phyloP scores from a whole-genome alignment of 2,329 filamentous ascomycete species.

The Arthrobotrys iridis region DNA sequence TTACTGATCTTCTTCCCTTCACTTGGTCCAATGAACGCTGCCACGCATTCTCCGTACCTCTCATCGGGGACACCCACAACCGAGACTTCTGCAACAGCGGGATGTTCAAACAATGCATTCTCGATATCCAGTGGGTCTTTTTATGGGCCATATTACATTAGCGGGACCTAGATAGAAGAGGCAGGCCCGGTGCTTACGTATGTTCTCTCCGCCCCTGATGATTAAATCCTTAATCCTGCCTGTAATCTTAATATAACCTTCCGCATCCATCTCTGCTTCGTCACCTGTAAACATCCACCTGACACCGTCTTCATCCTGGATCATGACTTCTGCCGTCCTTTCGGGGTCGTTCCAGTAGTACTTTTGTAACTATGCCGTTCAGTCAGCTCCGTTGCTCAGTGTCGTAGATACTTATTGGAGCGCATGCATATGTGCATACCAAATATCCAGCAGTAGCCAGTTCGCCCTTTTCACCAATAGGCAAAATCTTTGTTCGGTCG shows the following conservation, averaged over 20 bases:
- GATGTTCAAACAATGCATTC: conserved; percentile 81
- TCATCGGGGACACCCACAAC: conserved; percentile 86
- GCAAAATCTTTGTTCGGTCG: conserved; percentile 70
- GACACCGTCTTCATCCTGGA: conserved; percentile 67
- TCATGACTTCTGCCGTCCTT: conserved; percentile 75
- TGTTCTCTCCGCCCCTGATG: conserved; percentile 91
- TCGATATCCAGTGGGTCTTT: conserved; percentile 84
- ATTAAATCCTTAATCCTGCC: conserved; percentile 92
- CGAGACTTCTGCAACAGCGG: conserved; percentile 76
- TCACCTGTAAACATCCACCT: conserved; percentile 94
- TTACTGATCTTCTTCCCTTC: conserved; percentile 63
- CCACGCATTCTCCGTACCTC: conserved; percentile 85
- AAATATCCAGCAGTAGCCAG: conserved; percentile 84
- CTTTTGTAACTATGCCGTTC: conserved; percentile 64
- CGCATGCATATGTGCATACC: conserved; percentile 68
- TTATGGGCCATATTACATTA: not conserved
- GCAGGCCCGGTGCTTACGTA: conserved; percentile 32
- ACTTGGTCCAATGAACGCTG: conserved; percentile 73
- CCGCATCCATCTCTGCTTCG: conserved; percentile 82
- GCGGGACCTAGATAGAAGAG: not conserved
- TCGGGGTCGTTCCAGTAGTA: conserved; percentile 83
- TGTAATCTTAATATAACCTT: conserved; percentile 75
- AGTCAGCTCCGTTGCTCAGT: no score
- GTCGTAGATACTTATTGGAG: no score
- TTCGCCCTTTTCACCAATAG: conserved; percentile 77